Evolutionary conservation across 345 rosid genomes (phyloP).

Genomic region (Corchorus olitorius): DNA sequence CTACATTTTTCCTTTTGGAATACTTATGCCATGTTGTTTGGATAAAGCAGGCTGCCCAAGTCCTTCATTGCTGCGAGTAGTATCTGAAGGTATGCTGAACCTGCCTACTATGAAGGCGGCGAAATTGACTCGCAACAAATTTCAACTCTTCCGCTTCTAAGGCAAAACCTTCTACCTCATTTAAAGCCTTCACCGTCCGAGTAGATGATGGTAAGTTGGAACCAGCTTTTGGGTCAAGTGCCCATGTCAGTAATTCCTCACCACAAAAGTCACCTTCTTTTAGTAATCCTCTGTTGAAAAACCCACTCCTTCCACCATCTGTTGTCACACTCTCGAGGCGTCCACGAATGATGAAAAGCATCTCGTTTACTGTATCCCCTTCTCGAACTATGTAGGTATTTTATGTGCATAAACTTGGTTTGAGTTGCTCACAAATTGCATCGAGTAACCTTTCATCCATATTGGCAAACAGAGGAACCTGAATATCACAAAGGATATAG

Average conservation of each 20-base stretch:
- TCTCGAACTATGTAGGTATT: constrained; percentile 71
- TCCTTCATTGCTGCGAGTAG: constrained; percentile 95
- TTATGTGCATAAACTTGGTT: constrained; percentile 39
- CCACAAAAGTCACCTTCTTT: constrained; percentile 86
- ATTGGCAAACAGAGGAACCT: too few species aligned
- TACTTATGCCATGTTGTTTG: constrained; percentile 79
- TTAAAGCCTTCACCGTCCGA: constrained; percentile 62
- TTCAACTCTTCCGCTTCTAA: constrained; percentile 86
- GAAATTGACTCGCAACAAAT: constrained; percentile 82
- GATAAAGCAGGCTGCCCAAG: constrained; percentile 86
- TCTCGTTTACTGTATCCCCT: constrained; percentile 88
- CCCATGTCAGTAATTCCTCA: constrained; percentile 83
- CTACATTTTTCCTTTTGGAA: constrained; percentile 57
- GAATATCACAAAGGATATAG: too few species aligned
- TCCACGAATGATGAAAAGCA: constrained; percentile 86
- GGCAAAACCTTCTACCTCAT: constrained; percentile 87
- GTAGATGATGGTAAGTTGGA: constrained; percentile 13
- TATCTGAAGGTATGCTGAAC: constrained; percentile 84
- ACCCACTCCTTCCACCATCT: constrained; percentile 90
- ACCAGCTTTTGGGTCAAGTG: constrained; percentile 69
- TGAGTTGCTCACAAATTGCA: too few species aligned
- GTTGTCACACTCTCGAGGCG: constrained; percentile 85
- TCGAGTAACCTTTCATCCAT: too few species aligned
- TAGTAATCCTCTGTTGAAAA: constrained; percentile 68
- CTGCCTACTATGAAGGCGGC: constrained; percentile 86